phyloP scores from a whole-genome alignment of 2,329 filamentous ascomycete genomes.

The Trichophaea hybrida region DNA sequence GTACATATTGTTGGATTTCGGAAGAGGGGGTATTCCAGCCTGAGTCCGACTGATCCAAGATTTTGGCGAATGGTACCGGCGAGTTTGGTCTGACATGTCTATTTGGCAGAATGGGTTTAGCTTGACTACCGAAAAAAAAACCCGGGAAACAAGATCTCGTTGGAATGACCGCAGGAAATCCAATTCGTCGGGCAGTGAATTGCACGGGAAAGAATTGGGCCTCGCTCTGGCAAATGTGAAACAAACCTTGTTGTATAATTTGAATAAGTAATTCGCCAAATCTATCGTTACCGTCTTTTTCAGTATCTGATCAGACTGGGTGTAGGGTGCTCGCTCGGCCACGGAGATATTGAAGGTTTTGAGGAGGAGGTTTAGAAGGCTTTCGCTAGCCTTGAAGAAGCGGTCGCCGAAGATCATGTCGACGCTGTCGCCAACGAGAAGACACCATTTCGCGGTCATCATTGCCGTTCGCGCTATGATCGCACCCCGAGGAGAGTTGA shows the following conservation, averaged over 20 bases:
- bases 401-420: conserved; percentile 12
- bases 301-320: conserved; percentile 5
- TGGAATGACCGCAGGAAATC: background rate
- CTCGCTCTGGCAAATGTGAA: background rate
- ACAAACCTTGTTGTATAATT: conserved; percentile 21
- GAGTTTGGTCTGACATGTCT: conserved; percentile 15
- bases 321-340: conserved; percentile 15
- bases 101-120: conserved; percentile 8
- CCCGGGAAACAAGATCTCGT: background rate
- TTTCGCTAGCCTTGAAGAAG: conserved; percentile 9
- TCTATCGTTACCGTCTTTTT: conserved; percentile 17
- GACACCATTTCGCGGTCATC: conserved; percentile 5
- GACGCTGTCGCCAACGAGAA: conserved; percentile 12
- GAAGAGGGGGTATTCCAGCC: conserved; percentile 16
- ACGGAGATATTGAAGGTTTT: conserved; percentile 19
- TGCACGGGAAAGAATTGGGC: background rate
- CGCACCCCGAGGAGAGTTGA: conserved; percentile 14
- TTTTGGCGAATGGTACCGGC: conserved; percentile 21
- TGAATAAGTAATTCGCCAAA: conserved; percentile 20
- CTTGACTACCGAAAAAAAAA: background rate
- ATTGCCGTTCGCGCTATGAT: conserved; percentile 14
- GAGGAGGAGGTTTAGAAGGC: conserved; percentile 15
- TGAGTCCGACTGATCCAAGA: conserved; percentile 15
- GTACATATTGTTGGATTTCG: conserved; percentile 18
- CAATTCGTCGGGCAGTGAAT: too few relatives aligned